A percentile compares a stretch with the other conserved stretches of the same genome.
Conservation (phyloP, 2,329 filamentous ascomycete species). For the Aspergillus caelatus region DNA sequence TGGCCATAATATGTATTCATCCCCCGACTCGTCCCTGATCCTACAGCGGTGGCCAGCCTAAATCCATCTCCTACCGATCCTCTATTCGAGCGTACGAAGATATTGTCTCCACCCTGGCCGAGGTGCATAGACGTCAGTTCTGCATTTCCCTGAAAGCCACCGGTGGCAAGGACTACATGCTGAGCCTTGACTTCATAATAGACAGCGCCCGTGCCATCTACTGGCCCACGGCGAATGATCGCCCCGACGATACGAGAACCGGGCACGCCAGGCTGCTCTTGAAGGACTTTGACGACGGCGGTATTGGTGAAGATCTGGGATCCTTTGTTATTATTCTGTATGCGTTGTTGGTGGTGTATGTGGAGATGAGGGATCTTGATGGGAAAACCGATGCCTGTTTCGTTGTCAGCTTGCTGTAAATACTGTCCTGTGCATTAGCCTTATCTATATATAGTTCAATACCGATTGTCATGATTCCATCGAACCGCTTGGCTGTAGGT, state of each 20-base stretch:
- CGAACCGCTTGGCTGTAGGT: slow-evolving; percentile 27
- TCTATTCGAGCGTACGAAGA: slow-evolving; percentile 30
- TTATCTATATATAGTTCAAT: neutral
- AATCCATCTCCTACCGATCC: slow-evolving; percentile 32
- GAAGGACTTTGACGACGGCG: slow-evolving; percentile 26
- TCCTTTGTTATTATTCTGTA: slow-evolving; percentile 18
- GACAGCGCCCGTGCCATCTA: neutral
- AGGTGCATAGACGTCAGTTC: slow-evolving; percentile 25
- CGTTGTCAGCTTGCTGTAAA: neutral
- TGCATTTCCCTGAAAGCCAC: slow-evolving; percentile 29
- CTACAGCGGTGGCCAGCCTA: slow-evolving; percentile 23
- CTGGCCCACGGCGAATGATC: slow-evolving; percentile 17
- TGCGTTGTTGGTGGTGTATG: slow-evolving; percentile 20
- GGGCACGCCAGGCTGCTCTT: slow-evolving; percentile 21
- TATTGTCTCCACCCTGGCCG: slow-evolving; percentile 27
- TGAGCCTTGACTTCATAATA: slow-evolving; percentile 24
- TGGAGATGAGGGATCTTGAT: slow-evolving; percentile 29
- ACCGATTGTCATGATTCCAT: slow-evolving; percentile 35
- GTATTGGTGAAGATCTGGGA: slow-evolving; percentile 26
- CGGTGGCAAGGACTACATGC: slow-evolving; percentile 28
- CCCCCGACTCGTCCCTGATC: slow-evolving; percentile 28
- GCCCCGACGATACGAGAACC: slow-evolving; percentile 28
- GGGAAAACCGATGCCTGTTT: slow-evolving; percentile 29
- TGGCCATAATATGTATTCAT: slow-evolving; percentile 34
- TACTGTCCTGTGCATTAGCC: neutral